Base-by-base conservation (phyloP, 2,329 filamentous ascomycete genomes). In the Penicillium sp. region DNA sequence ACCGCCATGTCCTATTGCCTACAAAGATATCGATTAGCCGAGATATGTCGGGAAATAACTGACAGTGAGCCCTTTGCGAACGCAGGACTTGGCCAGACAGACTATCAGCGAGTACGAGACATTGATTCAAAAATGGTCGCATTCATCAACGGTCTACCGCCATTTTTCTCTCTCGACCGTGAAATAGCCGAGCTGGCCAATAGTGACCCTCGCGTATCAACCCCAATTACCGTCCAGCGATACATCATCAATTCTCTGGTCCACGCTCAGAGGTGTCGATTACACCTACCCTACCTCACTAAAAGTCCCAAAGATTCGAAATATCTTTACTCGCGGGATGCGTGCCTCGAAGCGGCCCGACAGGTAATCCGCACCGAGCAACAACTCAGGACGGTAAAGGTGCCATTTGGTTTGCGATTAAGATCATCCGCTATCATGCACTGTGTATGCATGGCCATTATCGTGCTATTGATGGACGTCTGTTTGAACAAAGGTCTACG, bases 1-100 rank as follows among this genome's bases (percentile, higher is more conserved):
- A 77, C 75, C 0, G 61, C 68, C 13, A 75, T 76, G 69, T 74
- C 72, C 1, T 77, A 75, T 48, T 71, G 65, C 26, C 61, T 75
- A 1, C 70, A 75, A 26, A 60, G 72, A 24, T 66, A 71, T 34
- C 66, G 66, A 9, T 57, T 75, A 2, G 68, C 69, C 4, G 68
- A 72, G 16, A 59, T 77, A 6, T 75, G 71, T 23, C 71, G 73
- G 16, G 67, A 68, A 40, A 62, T 75, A 14, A 70, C 69, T 14
- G 75, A 77, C 51, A 63, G 62, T 8, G 63, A 65, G 11, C 66
- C 71, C 16, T 60, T 71, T 5, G 51, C 19, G 3, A 63, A 26
- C 23, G 59, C 33, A 37, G 66, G 23, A 55, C 1, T 1, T 16
- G 37, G 61, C 13, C 16, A 53, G 31, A 21, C 24, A 3, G 60